phyloP scores from a whole-genome alignment of 2,329 filamentous ascomycete genomes.

The Cladophialophora chaetospira region DNA sequence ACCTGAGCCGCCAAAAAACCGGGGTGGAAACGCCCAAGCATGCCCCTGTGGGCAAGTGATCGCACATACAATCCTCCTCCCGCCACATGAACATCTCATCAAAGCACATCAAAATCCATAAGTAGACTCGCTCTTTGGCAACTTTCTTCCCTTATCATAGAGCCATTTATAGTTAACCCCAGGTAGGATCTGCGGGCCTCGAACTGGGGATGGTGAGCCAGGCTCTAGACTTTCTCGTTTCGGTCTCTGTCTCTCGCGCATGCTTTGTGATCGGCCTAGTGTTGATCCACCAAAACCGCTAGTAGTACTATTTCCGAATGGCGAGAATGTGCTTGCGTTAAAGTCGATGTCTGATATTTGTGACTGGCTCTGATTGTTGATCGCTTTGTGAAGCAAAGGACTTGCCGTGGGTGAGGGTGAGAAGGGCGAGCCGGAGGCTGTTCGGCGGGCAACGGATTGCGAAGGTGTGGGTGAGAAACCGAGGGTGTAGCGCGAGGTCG shows the following conservation, averaged over 20 bases:
- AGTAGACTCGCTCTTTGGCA: conserved; percentile 27
- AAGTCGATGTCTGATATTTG: conserved; percentile 24
- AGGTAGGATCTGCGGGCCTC: conserved; percentile 66
- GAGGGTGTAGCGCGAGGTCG: conserved; percentile 24
- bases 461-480: conserved; percentile 40
- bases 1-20: too few relatives aligned
- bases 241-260: conserved; percentile 25
- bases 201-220: conserved; percentile 28
- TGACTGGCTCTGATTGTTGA: conserved; percentile 40
- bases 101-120: conserved; percentile 21
- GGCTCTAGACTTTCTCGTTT: conserved; percentile 23
- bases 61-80: too few relatives aligned
- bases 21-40: too few relatives aligned
- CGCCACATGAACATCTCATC: too few relatives aligned
- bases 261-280: conserved; percentile 28
- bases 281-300: conserved; percentile 8
- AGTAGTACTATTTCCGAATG: conserved; percentile 20
- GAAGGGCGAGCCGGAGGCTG: conserved; percentile 53
- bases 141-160: conserved; percentile 73
- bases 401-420: conserved; percentile 50
- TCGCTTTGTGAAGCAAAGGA: conserved; percentile 68
- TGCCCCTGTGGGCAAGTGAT: too few relatives aligned
- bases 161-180: conserved; percentile 91
- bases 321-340: conserved; percentile 15
- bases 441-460: conserved; percentile 39